Evolutionary conservation across 1,284 basidiomycete species (phyloP), one percentile per base, ranked within the genome.

Genomic region (Leccinum fallax): DNA sequence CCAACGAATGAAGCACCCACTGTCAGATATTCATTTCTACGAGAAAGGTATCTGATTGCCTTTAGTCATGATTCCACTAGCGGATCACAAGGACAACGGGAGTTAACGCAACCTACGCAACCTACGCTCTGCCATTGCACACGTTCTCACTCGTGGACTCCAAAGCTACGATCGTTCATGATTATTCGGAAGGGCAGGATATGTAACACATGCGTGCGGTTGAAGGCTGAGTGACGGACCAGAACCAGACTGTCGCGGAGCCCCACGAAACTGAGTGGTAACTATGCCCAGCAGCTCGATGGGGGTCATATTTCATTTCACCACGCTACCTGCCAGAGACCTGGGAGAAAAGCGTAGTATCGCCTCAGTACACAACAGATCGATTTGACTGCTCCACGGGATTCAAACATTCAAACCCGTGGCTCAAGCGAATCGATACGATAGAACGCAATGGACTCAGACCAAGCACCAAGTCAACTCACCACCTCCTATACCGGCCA

Each of bases 401-500:
- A 49, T 6, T 34, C 19, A 55, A 28, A 49, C 8, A 49, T 6
- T 26, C 19, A 57, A 38, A 49, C 13, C 24, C 43, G 8, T 40
- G 30, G 16, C 16, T 40, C 16, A 5, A n/a, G 38, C 10, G 13
- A 10, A 49, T 38, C 15, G 21, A 34, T 55, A 59, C 5, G 38
- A 48, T 9, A 11, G 32, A 52, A 51, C 24, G 15, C 16, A 40
- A 34, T 13, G n/a, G 19, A 53, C 36, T 16, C 32, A 32, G 11
- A 49, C 6, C 2, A 21, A 48, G 6, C 53, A 9, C 13, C 9
- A 32, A 36, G 24, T 28, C 2, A 19, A 69, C 80, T 67, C 65
- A 85, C 84, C 83, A 62, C 84, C 61, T 28, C 85, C 85, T 2
- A 26, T 60, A 6, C 80, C 81, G 38, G 76, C 80, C 59, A 84